Base-by-base conservation (phyloP, 805 yeast species). In the Wickerhamiella nectarea region DNA sequence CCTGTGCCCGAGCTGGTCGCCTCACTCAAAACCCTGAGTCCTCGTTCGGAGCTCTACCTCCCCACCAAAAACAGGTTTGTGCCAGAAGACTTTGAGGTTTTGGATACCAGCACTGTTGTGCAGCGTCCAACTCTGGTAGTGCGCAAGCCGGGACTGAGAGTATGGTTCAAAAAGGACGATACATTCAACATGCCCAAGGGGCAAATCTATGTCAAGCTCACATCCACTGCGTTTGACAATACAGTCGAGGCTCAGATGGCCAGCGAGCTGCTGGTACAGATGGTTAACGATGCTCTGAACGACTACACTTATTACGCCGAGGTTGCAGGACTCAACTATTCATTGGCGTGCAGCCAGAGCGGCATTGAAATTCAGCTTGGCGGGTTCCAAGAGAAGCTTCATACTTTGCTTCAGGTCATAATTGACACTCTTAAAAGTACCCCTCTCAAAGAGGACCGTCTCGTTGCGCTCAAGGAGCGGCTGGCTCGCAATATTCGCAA, bases 101-200 rank as follows among this genome's bases (percentile, higher is more conserved):
- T 67, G 21, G 53, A 46, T 17, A 41, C 55, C 8, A 71, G 75
- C 3, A 53, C 65, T 37, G 68, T 67, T 22, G 43, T 40, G 26
- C 43, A 40, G 21, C 73, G 72, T 48, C 95, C 96, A 1, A 65
- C 66, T 29, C 64, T 85, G 34, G 62, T 91, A 44, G 62, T 70
- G 37, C 61, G 69, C 11, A 67, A 67, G 38, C 45, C 43, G 9
- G 52, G 48, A 12, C 48, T 48, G 7, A 35, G 48, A 15, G 61
- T 69, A 31, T 89, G 97, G 97, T 83, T 68, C 60, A 89, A 89
- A 59, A 80, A 80, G 53, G 95, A 89, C 63, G 95, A 89, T 52
- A 75, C 78, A 41, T 82, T 89, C 57, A 75, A 80, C 67, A 81
- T 83, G 14, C 98, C 97, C 40, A 82, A 87, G 63, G 91, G 91